Evolutionary conservation across 805 yeast genomes (phyloP).

Genomic region (Jamesozyma piceae): DNA sequence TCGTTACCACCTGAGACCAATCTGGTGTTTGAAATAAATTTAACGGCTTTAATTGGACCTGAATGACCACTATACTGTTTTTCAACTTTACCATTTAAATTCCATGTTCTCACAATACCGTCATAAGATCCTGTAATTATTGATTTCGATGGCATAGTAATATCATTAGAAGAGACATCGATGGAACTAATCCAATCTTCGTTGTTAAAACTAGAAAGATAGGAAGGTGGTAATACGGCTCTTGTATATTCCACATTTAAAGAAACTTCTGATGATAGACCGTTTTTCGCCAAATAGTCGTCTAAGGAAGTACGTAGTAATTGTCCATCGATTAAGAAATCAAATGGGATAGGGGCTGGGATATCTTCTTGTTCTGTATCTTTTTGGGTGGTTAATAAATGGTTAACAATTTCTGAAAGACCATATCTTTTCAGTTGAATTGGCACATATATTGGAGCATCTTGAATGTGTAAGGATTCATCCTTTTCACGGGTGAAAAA

Average conservation of each 20-base stretch:
- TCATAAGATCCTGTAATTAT: conserved; percentile 80
- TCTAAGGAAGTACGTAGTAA: conserved; percentile 69
- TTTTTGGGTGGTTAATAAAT: conserved; percentile 47
- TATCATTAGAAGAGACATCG: conserved; percentile 25
- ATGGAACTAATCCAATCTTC: conserved; percentile 91
- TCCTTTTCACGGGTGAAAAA: conserved; percentile 82
- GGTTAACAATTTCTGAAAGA: conserved; percentile 89
- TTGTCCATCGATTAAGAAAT: conserved; percentile 80
- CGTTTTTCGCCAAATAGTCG: conserved; percentile 67
- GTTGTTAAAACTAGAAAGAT: conserved; percentile 74
- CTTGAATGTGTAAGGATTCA: conserved; percentile 58
- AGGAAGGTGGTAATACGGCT: conserved; percentile 91
- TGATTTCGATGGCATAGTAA: conserved; percentile 37
- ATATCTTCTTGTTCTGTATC: conserved; percentile 6
- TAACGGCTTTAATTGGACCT: conserved; percentile 75
- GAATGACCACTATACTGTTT: conserved; percentile 81
- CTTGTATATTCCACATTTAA: conserved; percentile 81
- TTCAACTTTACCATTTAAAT: conserved; percentile 67
- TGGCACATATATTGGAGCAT: conserved; percentile 83
- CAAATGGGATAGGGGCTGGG: conserved; percentile 73
- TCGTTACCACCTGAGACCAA: conserved; percentile 84
- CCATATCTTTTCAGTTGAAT: conserved; percentile 81
- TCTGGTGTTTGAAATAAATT: conserved; percentile 67
- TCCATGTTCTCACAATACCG: conserved; percentile 87
- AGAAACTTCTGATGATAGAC: conserved; percentile 72